phyloP scores from a whole-genome alignment of 768 basidiomycete species.

The Wakefieldia striispora region DNA sequence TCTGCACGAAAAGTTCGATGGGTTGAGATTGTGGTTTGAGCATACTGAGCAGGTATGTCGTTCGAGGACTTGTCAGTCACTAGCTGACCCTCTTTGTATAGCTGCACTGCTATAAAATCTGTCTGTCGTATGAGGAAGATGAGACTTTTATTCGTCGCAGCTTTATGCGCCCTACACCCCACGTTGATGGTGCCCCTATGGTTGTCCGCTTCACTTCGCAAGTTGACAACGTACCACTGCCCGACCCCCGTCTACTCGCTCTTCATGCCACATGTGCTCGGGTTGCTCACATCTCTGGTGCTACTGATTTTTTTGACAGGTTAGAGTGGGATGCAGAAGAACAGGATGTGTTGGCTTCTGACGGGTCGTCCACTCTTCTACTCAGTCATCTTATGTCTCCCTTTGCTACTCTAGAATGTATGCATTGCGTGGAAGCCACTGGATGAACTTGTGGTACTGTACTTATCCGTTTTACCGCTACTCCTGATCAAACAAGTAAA shows the following conservation, averaged over 20 bases:
- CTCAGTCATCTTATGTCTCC: too few relatives aligned
- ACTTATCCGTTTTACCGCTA: too few relatives aligned
- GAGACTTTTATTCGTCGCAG: neutral
- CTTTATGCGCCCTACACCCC: too few relatives aligned
- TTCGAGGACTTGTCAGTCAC: neutral
- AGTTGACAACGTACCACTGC: neutral
- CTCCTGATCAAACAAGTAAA: too few relatives aligned
- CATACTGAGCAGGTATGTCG: neutral
- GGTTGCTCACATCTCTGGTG: constrained; percentile 3
- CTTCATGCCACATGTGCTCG: constrained; percentile 5
- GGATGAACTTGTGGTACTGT: too few relatives aligned
- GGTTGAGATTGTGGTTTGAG: neutral
- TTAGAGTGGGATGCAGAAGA: neutral
- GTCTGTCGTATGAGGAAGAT: neutral
- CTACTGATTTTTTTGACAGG: constrained; percentile 2
- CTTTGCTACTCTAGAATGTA: too few relatives aligned
- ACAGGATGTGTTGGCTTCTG: neutral
- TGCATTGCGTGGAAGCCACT: too few relatives aligned
- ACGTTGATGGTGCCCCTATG: too few relatives aligned
- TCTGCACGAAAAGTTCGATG: fast-evolving
- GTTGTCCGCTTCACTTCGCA: neutral
- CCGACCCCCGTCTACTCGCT: neutral
- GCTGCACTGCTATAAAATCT: neutral
- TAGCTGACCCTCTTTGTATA: neutral
- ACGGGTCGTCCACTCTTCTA: constrained; percentile 2